phyloP scores from a whole-genome alignment of 257 asterid species.

The Nyctanthes arbortristis region DNA sequence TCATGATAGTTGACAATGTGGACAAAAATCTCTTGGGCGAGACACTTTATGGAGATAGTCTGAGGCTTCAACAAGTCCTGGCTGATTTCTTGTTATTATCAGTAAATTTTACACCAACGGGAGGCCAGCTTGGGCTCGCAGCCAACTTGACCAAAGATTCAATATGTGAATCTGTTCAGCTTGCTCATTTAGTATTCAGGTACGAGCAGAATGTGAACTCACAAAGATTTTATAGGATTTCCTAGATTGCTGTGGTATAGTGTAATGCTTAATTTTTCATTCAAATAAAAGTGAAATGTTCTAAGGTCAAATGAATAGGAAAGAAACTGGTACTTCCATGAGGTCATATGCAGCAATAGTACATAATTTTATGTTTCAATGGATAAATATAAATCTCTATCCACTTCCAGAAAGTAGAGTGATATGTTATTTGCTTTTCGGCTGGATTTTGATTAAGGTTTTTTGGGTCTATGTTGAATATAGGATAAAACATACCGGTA shows the following conservation, averaged over 20 bases:
- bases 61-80: constrained; percentile 87
- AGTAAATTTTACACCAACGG: constrained; percentile 61
- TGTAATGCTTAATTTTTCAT: not conserved
- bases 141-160: constrained; percentile 60
- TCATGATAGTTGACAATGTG: constrained; percentile 58
- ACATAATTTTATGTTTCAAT: not conserved
- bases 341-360: not conserved
- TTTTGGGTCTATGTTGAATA: constrained; percentile 8
- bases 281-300: not conserved
- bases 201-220: constrained; percentile 15
- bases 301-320: not conserved
- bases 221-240: not conserved
- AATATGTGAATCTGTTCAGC: constrained; percentile 77
- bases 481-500: constrained; percentile 83
- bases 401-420: not conserved
- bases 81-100: constrained; percentile 69
- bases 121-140: constrained; percentile 68
- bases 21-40: constrained; percentile 49
- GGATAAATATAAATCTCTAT: not conserved
- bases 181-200: constrained; percentile 86
- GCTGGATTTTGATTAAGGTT: not conserved
- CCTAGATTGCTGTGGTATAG: not conserved
- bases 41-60: constrained; percentile 73
- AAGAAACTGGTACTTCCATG: not conserved
- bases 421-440: not conserved